These are phyloP conservation scores for Candolleomyces aberdarensis DNA, from an alignment of 768 basidiomycete species.

Conservation along the genomic window DNA sequence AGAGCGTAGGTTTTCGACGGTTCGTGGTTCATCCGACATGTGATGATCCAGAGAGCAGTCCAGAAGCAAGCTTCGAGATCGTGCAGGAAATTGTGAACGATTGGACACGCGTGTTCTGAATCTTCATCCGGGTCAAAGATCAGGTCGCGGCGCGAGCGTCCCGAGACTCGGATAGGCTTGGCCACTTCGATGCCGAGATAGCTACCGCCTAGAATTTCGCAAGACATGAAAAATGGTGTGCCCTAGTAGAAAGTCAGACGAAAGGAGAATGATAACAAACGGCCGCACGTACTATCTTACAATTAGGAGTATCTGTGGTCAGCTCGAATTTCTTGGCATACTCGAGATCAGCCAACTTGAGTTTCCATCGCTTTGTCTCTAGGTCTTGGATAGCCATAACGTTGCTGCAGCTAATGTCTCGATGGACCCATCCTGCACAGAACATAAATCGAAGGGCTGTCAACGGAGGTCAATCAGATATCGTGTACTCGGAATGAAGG, in stretches of 20 bases:
- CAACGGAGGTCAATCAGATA: not conserved
- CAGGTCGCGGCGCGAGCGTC: too few relatives aligned
- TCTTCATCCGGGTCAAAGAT: too few relatives aligned
- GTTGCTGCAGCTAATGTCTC: constrained; percentile 14
- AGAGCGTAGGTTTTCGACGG: too few relatives aligned
- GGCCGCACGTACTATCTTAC: not conserved
- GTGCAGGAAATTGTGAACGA: not conserved
- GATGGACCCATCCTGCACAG: not conserved
- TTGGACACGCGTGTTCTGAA: too few relatives aligned
- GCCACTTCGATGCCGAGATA: too few relatives aligned
- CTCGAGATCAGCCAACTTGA: constrained; percentile 6
- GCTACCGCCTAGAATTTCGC: not conserved
- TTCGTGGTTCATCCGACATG: not conserved
- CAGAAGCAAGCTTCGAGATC: not conserved
- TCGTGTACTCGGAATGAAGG: not conserved
- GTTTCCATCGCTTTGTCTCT: not conserved
- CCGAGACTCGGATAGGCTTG: too few relatives aligned
- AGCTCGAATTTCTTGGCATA: not conserved
- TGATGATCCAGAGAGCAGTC: not conserved
- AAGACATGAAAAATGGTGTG: not conserved
- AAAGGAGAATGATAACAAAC: not conserved
- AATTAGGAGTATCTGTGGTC: not conserved
- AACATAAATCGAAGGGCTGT: constrained; percentile 11
- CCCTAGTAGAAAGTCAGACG: not conserved
- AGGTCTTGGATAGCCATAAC: not conserved